These are phyloP conservation scores for Blepharisma japonicum DNA, from an alignment of 73 alveolate genomes.

Conservation along the genomic window DNA sequence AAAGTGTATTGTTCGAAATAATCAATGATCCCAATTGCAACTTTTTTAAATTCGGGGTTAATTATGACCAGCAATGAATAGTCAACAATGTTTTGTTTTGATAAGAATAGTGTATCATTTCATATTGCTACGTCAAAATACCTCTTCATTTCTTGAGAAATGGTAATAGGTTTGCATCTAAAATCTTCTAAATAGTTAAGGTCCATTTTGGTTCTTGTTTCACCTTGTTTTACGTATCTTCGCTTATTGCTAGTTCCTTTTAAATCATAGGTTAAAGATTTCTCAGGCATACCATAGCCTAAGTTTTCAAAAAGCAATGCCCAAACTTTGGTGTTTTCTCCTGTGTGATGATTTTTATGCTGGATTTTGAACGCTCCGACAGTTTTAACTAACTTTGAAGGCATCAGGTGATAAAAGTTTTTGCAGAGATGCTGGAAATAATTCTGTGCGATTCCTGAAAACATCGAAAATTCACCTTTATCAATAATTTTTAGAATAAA, in stretches of 20 bases:
- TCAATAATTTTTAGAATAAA: slow-evolving; percentile 46
- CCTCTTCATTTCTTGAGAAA: not conserved
- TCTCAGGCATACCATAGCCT: not conserved
- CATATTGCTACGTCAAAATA: slow-evolving; percentile 24
- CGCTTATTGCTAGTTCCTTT: slow-evolving; percentile 32
- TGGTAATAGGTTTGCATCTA: slow-evolving; percentile 12
- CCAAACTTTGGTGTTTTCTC: not conserved
- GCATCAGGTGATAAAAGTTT: slow-evolving; percentile 43
- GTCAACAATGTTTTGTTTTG: slow-evolving; percentile 35
- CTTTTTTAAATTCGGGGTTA: not conserved
- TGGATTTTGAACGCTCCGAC: slow-evolving; percentile 48
- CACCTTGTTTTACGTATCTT: not conserved
- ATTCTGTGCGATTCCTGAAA: slow-evolving; percentile 45
- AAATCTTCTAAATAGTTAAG: slow-evolving; percentile 21
- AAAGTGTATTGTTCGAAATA: slow-evolving; percentile 21
- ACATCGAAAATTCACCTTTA: slow-evolving; percentile 48
- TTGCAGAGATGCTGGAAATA: slow-evolving; percentile 55
- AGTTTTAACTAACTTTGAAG: slow-evolving; percentile 15
- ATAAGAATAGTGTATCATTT: slow-evolving; percentile 35
- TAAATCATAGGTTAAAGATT: slow-evolving; percentile 20
- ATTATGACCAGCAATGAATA: slow-evolving; percentile 30
- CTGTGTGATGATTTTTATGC: slow-evolving; percentile 8
- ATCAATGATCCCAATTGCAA: slow-evolving; percentile 26
- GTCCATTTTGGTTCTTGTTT: slow-evolving; percentile 19
- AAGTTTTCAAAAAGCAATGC: slow-evolving; percentile 23